Evolutionary conservation across 1,284 basidiomycete species (phyloP), one percentile per base, ranked within the genome.

Genomic region (Malassezia dermatis): DNA sequence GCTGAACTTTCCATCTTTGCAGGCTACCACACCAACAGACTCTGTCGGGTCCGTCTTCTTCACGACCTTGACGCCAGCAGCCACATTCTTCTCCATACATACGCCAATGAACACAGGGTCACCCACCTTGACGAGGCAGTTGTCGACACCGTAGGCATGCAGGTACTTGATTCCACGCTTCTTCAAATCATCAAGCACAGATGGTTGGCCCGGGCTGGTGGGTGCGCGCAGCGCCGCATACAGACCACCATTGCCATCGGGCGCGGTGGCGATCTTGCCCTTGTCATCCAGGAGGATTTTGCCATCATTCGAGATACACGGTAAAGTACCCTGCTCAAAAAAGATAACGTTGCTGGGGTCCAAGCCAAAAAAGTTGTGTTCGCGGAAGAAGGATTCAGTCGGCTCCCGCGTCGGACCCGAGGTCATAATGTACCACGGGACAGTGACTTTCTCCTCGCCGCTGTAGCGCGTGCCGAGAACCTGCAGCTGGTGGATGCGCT

Each of bases 341-440:
- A 99, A 84, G 60, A 95, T 79, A 58, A 98, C 85, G 70, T 94
- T 86, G 60, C 82, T 78, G 60, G 82, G 71, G 53, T 84, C 75
- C 53, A 99, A 80, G 4, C 93, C 93, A 75, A 98, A 99, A 79
- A 81, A 88, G 7, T 77, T 76, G 77, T 90, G 80, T 64, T 82
- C 78, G 58, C 78, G 78, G 77, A 98, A 96, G 80, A 86, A 98
- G 39, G 79, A 78, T 75, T 89, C 86, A 24, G 94, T 98, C 50
- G 86, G 85, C 54, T 78, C 78, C 59, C 90, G 82, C 26, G 94
- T 99, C 24, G 94, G 93, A 15, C 91, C 91, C 69, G 88, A 90
- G 55, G 93, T 98, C 94, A 99, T 99, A 71, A 99, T 84, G 79
- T 95, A 98, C 94, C 94, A 98, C 84, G 68, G 86, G 59, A 96